Conservation (phyloP, 2,329 filamentous ascomycete species). For the Coniochaeta pulveracea region DNA sequence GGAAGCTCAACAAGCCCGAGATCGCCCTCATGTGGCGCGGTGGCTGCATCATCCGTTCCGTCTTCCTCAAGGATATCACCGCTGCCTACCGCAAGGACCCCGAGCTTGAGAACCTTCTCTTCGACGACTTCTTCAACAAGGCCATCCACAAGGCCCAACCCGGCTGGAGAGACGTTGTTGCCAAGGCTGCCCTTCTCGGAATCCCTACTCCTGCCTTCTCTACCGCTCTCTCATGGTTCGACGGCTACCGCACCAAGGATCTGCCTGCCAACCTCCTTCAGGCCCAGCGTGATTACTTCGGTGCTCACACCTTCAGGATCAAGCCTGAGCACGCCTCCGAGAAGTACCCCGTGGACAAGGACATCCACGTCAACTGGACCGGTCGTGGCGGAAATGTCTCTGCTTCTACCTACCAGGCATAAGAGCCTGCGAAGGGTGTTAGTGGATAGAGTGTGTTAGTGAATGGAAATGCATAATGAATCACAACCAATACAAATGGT, state of each 20-base stretch:
- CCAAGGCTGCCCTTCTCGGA: slow-evolving; percentile 86
- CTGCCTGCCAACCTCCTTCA: slow-evolving; percentile 97
- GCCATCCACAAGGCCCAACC: slow-evolving; percentile 94
- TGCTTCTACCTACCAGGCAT: slow-evolving; percentile 95
- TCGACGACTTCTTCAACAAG: slow-evolving; percentile 99
- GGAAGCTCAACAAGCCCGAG: slow-evolving; percentile 99
- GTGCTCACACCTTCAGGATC: slow-evolving; percentile 81
- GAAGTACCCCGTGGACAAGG: slow-evolving; percentile 73
- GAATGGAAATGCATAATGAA: too few species aligned
- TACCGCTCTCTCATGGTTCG: slow-evolving; percentile 96
- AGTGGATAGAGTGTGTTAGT: too few species aligned
- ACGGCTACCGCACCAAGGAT: slow-evolving; percentile 95
- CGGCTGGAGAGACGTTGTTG: slow-evolving; percentile 84
- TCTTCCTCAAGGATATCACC: slow-evolving; percentile 99
- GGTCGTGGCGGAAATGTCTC: slow-evolving; percentile 95
- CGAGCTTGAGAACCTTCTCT: slow-evolving; percentile 94
- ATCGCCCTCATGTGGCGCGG: slow-evolving; percentile 99
- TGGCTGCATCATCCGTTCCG: slow-evolving; percentile 98
- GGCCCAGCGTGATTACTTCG: slow-evolving; percentile 99
- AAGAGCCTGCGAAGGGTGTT: too few species aligned
- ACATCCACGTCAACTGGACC: slow-evolving; percentile 99
- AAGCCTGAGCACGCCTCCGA: slow-evolving; percentile 68
- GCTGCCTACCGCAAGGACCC: slow-evolving; percentile 89
- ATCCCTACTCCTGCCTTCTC: slow-evolving; percentile 95
- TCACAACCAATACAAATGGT: too few species aligned